These are phyloP conservation scores for Serendipita sp. DNA, from an alignment of 768 basidiomycete species.

Conservation along the genomic window DNA sequence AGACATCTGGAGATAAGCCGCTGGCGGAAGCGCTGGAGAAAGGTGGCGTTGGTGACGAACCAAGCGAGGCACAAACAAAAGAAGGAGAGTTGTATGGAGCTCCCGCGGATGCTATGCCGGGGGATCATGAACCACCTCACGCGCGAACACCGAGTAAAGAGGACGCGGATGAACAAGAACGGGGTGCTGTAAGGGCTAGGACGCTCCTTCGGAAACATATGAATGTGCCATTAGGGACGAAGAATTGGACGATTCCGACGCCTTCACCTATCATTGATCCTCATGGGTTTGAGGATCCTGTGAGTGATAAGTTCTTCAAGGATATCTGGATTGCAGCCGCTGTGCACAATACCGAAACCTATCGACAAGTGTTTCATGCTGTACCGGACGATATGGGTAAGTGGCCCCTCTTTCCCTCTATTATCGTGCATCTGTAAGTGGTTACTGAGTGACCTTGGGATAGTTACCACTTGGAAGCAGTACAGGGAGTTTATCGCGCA, in stretches of 20 bases:
- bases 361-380: slow-evolving; percentile 85
- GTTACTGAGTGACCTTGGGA: background rate
- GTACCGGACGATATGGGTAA: slow-evolving; percentile 65
- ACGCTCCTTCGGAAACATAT: slow-evolving; percentile 39
- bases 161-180: slow-evolving; percentile 34
- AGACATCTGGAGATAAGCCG: slow-evolving; percentile 18
- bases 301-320: slow-evolving; percentile 79
- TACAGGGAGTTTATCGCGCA: slow-evolving; percentile 72
- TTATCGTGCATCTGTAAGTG: background rate
- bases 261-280: slow-evolving; percentile 58
- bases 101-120: slow-evolving; percentile 34
- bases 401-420: background rate
- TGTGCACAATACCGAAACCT: slow-evolving; percentile 88
- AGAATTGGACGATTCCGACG: slow-evolving; percentile 46
- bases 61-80: slow-evolving; percentile 13
- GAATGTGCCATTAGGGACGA: slow-evolving; percentile 33
- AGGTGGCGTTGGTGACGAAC: slow-evolving; percentile 7
- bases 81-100: slow-evolving; percentile 31
- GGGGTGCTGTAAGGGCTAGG: slow-evolving; percentile 32
- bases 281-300: slow-evolving; percentile 74
- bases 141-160: slow-evolving; percentile 26
- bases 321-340: slow-evolving; percentile 79
- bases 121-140: slow-evolving; percentile 33
- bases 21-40: slow-evolving; percentile 21
- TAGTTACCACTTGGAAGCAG: slow-evolving; percentile 85